Percentiles rank a stretch among this genome's conserved stretches.
phyloP scores from a whole-genome alignment of 2,329 filamentous ascomycete species.

The Ophiognomonia clavigignenti-juglandacearum region DNA sequence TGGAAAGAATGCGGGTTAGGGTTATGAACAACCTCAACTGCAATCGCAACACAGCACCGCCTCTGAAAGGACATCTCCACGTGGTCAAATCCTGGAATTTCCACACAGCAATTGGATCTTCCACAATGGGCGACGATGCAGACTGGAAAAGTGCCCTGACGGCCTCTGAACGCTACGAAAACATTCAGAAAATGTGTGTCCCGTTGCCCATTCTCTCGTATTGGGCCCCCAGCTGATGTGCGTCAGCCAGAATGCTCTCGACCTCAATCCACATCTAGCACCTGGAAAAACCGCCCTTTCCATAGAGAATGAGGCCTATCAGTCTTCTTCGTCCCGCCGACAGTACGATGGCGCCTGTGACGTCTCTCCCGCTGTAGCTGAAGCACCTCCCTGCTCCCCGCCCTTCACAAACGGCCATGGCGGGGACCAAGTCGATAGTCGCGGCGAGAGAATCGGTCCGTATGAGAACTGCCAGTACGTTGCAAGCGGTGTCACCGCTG shows the following conservation, averaged over 20 bases:
- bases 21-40: too few species aligned
- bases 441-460: conserved; percentile 45
- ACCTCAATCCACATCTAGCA: conserved; percentile 14
- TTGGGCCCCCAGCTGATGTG: conserved; percentile 9
- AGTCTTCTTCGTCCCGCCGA: conserved; percentile 49
- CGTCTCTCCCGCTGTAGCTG: conserved; percentile 13
- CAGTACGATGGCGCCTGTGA: conserved; percentile 48
- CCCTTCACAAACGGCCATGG: conserved; percentile 2
- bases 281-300: conserved; percentile 48
- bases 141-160: conserved; percentile 49
- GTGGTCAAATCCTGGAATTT: too few species aligned
- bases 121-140: conserved; percentile 19
- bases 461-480: conserved; percentile 51
- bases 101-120: too few species aligned
- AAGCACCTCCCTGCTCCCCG: not conserved
- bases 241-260: conserved; percentile 21
- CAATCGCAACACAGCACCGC: too few species aligned
- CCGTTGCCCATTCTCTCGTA: not conserved
- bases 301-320: conserved; percentile 61
- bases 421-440: not conserved
- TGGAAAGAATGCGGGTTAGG: too few species aligned
- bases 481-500: conserved; percentile 71
- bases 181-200: conserved; percentile 58
- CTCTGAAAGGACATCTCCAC: too few species aligned
- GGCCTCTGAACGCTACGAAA: conserved; percentile 57